phyloP scores from a whole-genome alignment of 2,329 filamentous ascomycete genomes.

The Xylariaceae sp. region DNA sequence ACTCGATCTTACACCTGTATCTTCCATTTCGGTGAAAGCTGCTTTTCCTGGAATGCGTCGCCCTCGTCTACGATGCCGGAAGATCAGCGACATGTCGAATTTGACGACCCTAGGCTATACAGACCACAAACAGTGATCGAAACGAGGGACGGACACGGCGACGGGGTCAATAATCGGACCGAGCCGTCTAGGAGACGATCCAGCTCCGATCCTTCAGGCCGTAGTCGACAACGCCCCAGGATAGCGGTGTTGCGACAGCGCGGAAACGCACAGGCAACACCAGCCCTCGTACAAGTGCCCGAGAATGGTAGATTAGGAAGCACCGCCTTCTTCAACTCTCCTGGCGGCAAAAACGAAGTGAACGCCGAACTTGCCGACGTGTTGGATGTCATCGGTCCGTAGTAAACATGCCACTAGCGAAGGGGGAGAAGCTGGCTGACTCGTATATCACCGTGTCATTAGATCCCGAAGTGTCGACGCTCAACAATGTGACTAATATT shows the following conservation, averaged over 20 bases:
- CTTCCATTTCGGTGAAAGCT: too few species aligned
- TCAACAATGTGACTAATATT: conserved; percentile 81
- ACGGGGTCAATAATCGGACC: conserved; percentile 3
- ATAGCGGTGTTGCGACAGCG: conserved; percentile 20
- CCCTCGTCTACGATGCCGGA: background rate
- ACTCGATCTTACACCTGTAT: too few species aligned
- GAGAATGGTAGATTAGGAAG: conserved; percentile 20
- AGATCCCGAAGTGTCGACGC: conserved; percentile 79
- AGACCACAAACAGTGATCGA: conserved; percentile 10
- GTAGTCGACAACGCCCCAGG: conserved; percentile 20
- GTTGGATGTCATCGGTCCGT: conserved; percentile 64
- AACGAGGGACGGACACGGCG: conserved; percentile 3
- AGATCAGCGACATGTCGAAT: conserved; percentile 14
- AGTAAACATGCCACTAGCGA: conserved; percentile 21
- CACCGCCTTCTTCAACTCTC: conserved; percentile 24
- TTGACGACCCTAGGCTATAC: conserved; percentile 12
- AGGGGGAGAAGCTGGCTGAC: background rate
- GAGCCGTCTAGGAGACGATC: conserved; percentile 21
- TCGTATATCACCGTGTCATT: background rate
- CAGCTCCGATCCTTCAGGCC: conserved; percentile 24
- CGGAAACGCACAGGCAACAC: conserved; percentile 10
- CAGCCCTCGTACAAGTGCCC: conserved; percentile 15
- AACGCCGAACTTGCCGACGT: conserved; percentile 59
- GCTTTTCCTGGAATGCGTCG: too few species aligned
- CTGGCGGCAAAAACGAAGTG: conserved; percentile 42